Conservation (phyloP, 106 monocot genomes). For the Vanilla planifolia region DNA sequence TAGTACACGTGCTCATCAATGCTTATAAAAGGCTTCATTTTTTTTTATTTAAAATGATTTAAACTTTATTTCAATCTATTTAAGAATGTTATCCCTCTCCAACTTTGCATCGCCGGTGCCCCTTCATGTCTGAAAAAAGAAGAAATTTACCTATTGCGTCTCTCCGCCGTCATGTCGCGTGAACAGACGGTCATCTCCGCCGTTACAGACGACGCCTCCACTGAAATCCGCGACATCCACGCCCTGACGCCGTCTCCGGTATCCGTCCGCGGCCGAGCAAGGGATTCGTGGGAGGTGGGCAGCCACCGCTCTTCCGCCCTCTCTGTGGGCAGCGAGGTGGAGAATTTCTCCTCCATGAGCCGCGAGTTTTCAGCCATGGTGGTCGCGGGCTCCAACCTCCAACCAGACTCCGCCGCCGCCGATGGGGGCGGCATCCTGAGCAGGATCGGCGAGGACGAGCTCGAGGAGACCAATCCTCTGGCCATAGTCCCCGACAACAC, state of each 20-base stretch:
- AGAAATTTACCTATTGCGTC: not conserved
- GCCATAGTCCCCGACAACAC: slow-evolving; percentile 69
- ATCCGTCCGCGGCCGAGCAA: not conserved
- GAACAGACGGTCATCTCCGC: not conserved
- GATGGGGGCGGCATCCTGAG: slow-evolving; percentile 11
- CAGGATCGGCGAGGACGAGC: slow-evolving; percentile 48
- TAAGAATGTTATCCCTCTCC: no score
- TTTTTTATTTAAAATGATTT: no score
- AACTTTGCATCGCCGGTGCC: no score
- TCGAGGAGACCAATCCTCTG: slow-evolving; percentile 74
- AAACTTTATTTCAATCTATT: no score
- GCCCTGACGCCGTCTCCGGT: slow-evolving; percentile 31
- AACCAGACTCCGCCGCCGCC: not conserved
- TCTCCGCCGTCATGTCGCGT: not conserved
- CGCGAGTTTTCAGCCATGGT: slow-evolving; percentile 77
- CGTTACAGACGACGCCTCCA: slow-evolving; percentile 10
- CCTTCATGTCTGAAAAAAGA: no score
- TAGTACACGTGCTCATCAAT: no score
- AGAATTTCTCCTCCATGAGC: slow-evolving; percentile 57
- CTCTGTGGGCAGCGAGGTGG: slow-evolving; percentile 31
- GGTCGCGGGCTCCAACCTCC: slow-evolving; percentile 55
- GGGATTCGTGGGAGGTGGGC: slow-evolving; percentile 22
- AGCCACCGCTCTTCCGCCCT: slow-evolving; percentile 25
- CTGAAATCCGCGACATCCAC: slow-evolving; percentile 68
- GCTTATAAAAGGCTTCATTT: no score